These are phyloP conservation scores for Cryptomeria japonica DNA, from an alignment of 75 land plant species.

Conservation along the genomic window DNA sequence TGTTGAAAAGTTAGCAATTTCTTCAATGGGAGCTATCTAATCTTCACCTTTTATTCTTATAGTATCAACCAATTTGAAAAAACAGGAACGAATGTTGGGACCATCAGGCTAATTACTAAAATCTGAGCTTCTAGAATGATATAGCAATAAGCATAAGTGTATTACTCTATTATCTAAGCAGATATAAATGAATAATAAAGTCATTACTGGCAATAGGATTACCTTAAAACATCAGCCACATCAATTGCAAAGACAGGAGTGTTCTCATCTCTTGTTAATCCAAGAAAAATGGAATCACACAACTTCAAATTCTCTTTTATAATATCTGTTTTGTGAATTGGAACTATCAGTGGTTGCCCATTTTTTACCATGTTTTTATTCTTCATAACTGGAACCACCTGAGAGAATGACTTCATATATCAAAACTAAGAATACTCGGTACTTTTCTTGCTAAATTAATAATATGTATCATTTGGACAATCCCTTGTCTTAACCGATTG, in stretches of 20 bases:
- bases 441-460: neutral
- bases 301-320: conserved; percentile 1
- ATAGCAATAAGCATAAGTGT: neutral
- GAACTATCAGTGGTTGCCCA: neutral
- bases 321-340: neutral
- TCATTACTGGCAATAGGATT: neutral
- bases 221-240: conserved; percentile 1
- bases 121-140: neutral
- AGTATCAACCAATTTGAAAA: neutral
- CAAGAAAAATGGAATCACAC: conserved; percentile 5
- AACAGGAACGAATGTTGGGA: neutral
- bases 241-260: conserved; percentile 11
- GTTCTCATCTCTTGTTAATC: conserved; percentile 5
- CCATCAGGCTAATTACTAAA: neutral
- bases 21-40: neutral
- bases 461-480: neutral
- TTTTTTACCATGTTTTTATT: conserved; percentile 9
- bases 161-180: neutral
- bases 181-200: neutral
- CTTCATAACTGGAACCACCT: conserved; percentile 11
- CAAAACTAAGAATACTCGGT: neutral
- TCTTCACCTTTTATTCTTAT: neutral
- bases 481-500: neutral
- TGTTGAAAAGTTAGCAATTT: conserved; percentile 19
- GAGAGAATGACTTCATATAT: neutral